phyloP scores from a whole-genome alignment of 371 early-diverging fungal species.

The Zancudomyces culisetae region DNA sequence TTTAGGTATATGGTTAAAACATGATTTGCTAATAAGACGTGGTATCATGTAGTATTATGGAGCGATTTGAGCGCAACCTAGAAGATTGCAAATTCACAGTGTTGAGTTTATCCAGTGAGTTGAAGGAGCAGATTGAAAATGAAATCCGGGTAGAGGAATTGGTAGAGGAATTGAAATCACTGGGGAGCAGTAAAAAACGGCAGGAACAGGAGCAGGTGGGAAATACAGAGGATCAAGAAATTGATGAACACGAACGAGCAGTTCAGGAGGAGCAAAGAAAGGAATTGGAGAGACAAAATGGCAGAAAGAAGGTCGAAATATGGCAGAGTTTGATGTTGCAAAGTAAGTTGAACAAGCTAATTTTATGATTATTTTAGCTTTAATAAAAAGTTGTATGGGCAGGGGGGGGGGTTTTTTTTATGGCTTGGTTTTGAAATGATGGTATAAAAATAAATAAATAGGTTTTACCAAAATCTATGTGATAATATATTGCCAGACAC shows the following conservation, averaged over 20 bases:
- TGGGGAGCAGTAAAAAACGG: conserved; percentile 7
- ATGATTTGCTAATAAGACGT: no score
- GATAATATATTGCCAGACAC: conserved; percentile 56
- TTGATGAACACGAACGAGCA: not conserved
- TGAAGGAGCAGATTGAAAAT: conserved; percentile 52
- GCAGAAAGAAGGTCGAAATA: conserved; percentile 40
- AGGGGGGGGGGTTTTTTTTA: not conserved
- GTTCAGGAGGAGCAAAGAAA: not conserved
- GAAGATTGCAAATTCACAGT: conserved; percentile 75
- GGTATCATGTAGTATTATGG: conserved; percentile 37
- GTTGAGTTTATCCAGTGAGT: conserved; percentile 50
- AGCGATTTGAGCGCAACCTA: conserved; percentile 84
- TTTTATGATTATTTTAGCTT: not conserved
- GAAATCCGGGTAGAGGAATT: conserved; percentile 56
- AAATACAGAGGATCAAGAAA: not conserved
- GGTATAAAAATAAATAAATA: no score
- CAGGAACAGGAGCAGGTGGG: not conserved
- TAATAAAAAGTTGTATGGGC: not conserved
- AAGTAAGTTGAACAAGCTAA: conserved; percentile 22
- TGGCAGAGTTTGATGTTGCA: conserved; percentile 78
- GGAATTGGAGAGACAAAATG: not conserved
- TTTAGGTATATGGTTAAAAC: no score
- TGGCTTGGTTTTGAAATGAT: no score
- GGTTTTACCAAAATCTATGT: conserved; percentile 55
- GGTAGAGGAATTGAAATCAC: conserved; percentile 19